Evolutionary conservation across 1,284 basidiomycete species (phyloP).

Genomic region (Trametes sp.): DNA sequence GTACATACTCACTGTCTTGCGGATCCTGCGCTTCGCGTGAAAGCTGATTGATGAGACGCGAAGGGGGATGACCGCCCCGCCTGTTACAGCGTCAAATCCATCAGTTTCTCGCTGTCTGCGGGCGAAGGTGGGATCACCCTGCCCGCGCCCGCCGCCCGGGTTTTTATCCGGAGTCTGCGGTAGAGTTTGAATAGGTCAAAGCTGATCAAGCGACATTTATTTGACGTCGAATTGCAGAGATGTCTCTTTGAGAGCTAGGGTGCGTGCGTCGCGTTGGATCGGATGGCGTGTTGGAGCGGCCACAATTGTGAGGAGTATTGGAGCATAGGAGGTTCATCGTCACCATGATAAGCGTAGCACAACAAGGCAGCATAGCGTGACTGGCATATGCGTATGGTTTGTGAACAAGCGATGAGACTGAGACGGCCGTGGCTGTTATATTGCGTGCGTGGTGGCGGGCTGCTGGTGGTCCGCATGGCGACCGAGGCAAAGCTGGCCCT

Average conservation of each 20-base stretch:
- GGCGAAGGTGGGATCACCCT: background rate
- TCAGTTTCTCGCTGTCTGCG: background rate
- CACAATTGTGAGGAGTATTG: background rate
- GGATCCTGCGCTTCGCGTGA: too few relatives aligned
- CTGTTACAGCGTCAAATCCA: background rate
- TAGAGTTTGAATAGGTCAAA: too few relatives aligned
- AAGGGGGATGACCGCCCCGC: background rate
- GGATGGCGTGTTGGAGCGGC: background rate
- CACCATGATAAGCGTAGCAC: background rate
- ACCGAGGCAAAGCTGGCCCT: slow-evolving; percentile 18
- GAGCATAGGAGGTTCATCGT: background rate
- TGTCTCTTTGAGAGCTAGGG: background rate
- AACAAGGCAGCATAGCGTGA: background rate
- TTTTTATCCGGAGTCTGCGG: background rate
- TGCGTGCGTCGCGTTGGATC: background rate
- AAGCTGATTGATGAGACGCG: too few relatives aligned
- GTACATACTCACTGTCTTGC: too few relatives aligned
- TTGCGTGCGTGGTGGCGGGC: background rate
- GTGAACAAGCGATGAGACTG: background rate
- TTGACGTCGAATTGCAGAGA: too few relatives aligned
- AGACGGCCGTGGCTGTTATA: background rate
- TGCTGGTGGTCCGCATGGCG: slow-evolving; percentile 21
- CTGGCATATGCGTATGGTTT: background rate
- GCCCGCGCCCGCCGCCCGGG: background rate
- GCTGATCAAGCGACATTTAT: too few relatives aligned